Base-by-base conservation (phyloP, 1,284 basidiomycete genomes). In the Grifola frondosa region DNA sequence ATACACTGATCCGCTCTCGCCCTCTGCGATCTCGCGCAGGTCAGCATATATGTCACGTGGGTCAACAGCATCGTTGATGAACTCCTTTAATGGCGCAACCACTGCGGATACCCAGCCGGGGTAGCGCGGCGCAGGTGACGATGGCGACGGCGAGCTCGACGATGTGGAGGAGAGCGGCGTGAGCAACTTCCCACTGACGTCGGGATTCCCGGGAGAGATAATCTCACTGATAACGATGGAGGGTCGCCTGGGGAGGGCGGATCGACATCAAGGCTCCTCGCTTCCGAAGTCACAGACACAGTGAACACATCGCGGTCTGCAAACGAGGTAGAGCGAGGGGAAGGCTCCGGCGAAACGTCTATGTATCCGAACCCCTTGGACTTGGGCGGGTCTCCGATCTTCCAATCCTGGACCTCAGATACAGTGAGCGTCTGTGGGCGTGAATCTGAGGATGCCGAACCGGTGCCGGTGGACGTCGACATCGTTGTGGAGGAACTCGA, bases 1-100 rank as follows among this genome's bases (percentile, higher is more conserved):
- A 57, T 71, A 90, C 16, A 90, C 84, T 3, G 77, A 81, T 2
- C 88, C 88, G 35, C 77, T 84, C 55, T 88, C 87, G 31, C 88
- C 87, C 61, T 90, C 83, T 0, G 86, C 87, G 24, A 90, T 83
- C 63, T 88, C 87, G 37, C 74, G 74, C 33, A 88, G 64, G 50
- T 87, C 77, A 5, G 70, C 63, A 60, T 83, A 89, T 42, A 77
- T 71, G 1, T 75, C 70, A 8, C 74, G 67, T 4, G 86, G 86
- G 54, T 87, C 76, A 16, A 75, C 58, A 1, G 67, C 60, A 39
- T 80, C 75, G 51, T 83, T 74, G 53, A 89, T 82, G 59, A 80
- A 85, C 23, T 75, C 71, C 36, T 76, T 72, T 12, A 89, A 63
- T 3, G 82, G 83, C 5, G 69, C 68, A n/a, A 89, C 73, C 8